Evolutionary conservation across 163 green algal species (phyloP).

Genomic region (Scenedesmus sp.): DNA sequence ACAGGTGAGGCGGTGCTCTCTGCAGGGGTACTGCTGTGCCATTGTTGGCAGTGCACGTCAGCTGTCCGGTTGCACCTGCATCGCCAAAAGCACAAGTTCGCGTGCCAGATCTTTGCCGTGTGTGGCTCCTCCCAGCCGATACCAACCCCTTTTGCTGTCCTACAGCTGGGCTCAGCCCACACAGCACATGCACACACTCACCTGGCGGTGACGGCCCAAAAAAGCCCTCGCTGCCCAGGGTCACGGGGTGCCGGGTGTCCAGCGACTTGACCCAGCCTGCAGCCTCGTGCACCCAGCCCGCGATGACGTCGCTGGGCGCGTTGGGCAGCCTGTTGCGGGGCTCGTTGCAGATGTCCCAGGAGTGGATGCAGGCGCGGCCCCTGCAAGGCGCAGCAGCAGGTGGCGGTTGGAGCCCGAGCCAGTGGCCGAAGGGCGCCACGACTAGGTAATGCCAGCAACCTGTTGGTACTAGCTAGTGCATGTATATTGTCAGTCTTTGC

Average conservation of each 20-base stretch:
- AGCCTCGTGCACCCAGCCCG: slow-evolving; percentile 10
- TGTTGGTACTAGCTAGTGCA: not conserved
- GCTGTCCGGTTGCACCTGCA: no score
- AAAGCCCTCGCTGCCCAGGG: slow-evolving; percentile 44
- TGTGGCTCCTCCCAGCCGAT: not conserved
- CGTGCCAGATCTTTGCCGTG: no score
- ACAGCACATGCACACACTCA: not conserved
- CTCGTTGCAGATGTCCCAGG: slow-evolving; percentile 82
- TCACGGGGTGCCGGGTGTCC: slow-evolving; percentile 50
- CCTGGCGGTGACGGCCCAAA: slow-evolving; percentile 40
- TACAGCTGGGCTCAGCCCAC: not conserved
- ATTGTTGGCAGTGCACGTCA: not conserved
- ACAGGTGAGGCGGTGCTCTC: no score
- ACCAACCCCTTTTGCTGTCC: not conserved
- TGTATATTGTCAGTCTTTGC: no score
- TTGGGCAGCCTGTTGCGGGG: slow-evolving; percentile 52
- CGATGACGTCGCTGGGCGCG: not conserved
- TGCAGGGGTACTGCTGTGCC: no score
- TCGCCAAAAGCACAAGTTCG: no score
- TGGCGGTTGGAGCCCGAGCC: no score
- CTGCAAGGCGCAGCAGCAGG: not conserved
- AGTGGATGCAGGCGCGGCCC: slow-evolving; percentile 76
- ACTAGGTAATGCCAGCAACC: not conserved
- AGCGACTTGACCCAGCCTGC: slow-evolving; percentile 33
- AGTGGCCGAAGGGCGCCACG: not conserved